Conservation (phyloP, 192 early-diverging fungal species). For the Linnemannia exigua region DNA sequence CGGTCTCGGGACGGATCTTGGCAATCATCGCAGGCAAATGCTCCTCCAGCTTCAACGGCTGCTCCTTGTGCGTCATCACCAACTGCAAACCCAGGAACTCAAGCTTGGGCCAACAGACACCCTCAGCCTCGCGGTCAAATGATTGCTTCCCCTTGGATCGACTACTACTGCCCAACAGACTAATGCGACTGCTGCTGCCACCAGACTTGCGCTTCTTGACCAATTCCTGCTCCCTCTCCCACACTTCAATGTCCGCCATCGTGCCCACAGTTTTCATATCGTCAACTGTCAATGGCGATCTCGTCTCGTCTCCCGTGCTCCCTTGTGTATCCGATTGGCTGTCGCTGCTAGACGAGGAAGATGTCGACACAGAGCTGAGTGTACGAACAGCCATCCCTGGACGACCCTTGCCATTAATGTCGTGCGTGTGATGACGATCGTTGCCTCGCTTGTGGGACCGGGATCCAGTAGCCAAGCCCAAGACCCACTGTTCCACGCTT, state of each 20-base stretch:
- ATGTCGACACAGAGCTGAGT: neutral
- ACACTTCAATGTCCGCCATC: conserved; percentile 2
- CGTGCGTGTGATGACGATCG: neutral
- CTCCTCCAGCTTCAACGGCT: neutral
- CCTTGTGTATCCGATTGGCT: neutral
- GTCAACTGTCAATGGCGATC: neutral
- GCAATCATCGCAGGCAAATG: neutral
- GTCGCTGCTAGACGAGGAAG: neutral
- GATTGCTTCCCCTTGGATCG: neutral
- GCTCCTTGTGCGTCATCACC: neutral
- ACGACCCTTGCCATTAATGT: neutral
- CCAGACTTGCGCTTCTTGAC: neutral
- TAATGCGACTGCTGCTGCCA: neutral
- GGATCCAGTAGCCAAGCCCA: neutral
- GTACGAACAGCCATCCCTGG: neutral
- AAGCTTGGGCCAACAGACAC: neutral
- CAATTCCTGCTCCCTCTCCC: neutral
- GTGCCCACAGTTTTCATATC: neutral
- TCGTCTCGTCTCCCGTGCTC: neutral
- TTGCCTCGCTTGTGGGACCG: neutral
- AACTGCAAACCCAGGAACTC: conserved; percentile 3
- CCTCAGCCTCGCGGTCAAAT: neutral
- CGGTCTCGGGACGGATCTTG: neutral
- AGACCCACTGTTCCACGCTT: neutral
- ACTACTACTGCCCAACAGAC: neutral